These are phyloP conservation scores for Rhododendron kiyosumense DNA, from an alignment of 148 eudicot species.

Conservation along the genomic window DNA sequence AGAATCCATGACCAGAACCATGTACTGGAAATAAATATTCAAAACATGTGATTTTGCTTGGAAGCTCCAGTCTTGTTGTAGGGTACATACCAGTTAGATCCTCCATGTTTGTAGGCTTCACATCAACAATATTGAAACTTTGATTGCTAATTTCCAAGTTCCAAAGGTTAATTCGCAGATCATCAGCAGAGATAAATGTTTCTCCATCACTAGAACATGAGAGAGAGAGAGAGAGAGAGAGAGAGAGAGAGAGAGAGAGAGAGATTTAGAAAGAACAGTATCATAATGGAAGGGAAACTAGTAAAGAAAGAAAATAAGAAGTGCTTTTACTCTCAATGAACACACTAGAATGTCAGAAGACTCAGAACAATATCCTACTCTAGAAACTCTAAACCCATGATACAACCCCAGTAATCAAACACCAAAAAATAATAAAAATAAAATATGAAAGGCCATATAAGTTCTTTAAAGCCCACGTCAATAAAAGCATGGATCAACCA, in stretches of 20 bases:
- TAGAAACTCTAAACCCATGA: neutral
- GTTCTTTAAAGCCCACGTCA: neutral
- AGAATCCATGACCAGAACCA: constrained; percentile 1
- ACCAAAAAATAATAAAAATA: neutral
- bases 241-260: neutral
- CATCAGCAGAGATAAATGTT: constrained; percentile 85
- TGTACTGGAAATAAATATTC: neutral
- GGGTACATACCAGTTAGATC: constrained; percentile 65
- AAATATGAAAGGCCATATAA: neutral
- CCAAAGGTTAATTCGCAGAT: constrained; percentile 82
- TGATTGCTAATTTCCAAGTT: constrained; percentile 79
- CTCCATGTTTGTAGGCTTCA: constrained; percentile 84
- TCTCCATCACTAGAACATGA: constrained; percentile 66
- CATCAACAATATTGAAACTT: constrained; percentile 83
- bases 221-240: neutral
- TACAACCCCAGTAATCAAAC: neutral
- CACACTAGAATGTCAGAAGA: neutral
- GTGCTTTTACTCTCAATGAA: neutral
- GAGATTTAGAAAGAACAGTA: neutral
- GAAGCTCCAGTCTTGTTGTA: neutral
- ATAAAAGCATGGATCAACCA: constrained; percentile 1
- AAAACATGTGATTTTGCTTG: neutral
- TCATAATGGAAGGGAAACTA: neutral
- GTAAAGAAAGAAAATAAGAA: neutral
- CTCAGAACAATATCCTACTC: neutral